Conservation (phyloP, 495 filamentous ascomycete species). For the Cudoniella acicularis region DNA sequence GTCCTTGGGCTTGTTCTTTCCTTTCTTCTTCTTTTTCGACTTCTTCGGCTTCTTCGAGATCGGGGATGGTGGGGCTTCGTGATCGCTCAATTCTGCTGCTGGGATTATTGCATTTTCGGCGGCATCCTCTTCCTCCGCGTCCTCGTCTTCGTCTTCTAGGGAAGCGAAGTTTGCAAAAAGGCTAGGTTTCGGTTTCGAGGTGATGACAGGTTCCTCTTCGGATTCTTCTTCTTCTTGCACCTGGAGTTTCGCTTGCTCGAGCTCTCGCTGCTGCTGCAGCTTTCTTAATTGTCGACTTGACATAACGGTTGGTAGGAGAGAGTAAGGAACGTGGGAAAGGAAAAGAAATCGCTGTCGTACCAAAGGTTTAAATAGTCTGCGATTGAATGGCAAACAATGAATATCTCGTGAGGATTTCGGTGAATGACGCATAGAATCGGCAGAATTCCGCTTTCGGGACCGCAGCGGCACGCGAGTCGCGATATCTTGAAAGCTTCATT, state of each 20-base stretch:
- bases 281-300: conserved; percentile 77
- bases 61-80: conserved; percentile 13
- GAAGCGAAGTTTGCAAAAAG: conserved; percentile 49
- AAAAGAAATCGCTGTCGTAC: not conserved
- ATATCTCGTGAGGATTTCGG: not conserved
- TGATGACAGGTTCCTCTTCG: conserved; percentile 38
- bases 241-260: conserved; percentile 18
- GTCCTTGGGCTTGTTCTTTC: conserved; percentile 29
- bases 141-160: conserved; percentile 35
- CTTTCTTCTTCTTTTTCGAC: conserved; percentile 62
- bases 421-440: conserved; percentile 21
- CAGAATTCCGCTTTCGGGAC: conserved; percentile 15
- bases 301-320: no score
- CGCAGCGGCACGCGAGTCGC: not conserved
- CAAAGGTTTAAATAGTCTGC: not conserved
- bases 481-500: not conserved
- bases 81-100: conserved; percentile 4
- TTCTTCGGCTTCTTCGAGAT: conserved; percentile 38
- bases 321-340: not conserved
- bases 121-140: conserved; percentile 48
- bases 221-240: conserved; percentile 34
- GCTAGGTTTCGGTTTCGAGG: conserved; percentile 32
- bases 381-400: not conserved
- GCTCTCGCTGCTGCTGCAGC: conserved; percentile 63
- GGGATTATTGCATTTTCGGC: conserved; percentile 23